These are phyloP conservation scores for Glycyrrhiza uralensis DNA, from an alignment of 306 rosid species.

Conservation along the genomic window DNA sequence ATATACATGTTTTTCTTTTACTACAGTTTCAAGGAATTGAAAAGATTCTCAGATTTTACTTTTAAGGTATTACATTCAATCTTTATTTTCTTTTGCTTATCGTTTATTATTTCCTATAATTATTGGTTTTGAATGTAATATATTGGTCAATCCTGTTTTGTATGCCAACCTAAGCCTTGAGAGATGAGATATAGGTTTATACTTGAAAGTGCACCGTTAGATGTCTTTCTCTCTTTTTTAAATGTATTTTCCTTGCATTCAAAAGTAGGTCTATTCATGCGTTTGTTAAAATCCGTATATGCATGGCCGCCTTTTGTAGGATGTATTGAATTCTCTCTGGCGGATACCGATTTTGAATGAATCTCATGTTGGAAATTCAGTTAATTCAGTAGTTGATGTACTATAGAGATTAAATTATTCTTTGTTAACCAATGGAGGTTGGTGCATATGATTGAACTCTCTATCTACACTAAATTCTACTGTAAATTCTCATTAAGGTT, in stretches of 20 bases:
- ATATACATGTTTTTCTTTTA: constrained; percentile 5
- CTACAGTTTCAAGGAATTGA: constrained; percentile 29
- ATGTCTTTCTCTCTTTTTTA: not conserved
- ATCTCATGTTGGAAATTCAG: constrained; percentile 3
- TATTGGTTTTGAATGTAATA: constrained; percentile 21
- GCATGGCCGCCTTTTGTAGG: not conserved
- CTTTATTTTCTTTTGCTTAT: not conserved
- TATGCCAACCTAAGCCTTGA: constrained; percentile 1
- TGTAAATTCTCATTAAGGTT: no score
- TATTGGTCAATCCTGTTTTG: constrained; percentile 1
- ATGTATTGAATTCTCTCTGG: not conserved
- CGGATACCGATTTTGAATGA: constrained; percentile 2
- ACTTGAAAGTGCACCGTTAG: constrained; percentile 1
- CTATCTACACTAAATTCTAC: no score
- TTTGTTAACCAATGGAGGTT: no score
- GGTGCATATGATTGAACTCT: no score
- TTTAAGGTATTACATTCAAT: constrained; percentile 13
- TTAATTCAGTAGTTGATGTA: not conserved
- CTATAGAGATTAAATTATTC: not conserved
- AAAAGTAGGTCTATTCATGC: not conserved
- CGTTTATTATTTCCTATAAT: constrained; percentile 1
- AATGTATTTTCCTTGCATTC: not conserved
- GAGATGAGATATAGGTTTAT: constrained; percentile 15
- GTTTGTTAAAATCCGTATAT: not conserved
- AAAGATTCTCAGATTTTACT: constrained; percentile 28